A percentile compares a stretch with the other conserved stretches of the same genome.
phyloP scores from a whole-genome alignment of 2,329 filamentous ascomycete species.

The Nectriaceae sp. region DNA sequence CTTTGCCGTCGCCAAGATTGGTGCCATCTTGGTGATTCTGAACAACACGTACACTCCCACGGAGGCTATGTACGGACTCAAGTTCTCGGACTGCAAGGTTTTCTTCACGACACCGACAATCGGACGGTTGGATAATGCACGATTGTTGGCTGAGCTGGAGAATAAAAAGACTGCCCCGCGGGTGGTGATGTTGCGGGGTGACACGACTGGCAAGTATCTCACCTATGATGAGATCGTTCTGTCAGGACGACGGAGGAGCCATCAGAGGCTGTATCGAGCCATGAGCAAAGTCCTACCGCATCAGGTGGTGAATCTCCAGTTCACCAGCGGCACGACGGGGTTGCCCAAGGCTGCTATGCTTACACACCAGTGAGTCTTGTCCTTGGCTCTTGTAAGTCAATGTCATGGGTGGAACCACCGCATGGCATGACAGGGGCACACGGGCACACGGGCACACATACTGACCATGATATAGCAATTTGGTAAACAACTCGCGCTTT shows the following conservation, averaged over 20 bases:
- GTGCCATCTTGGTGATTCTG: slow-evolving; percentile 72
- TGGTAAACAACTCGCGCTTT: slow-evolving; percentile 68
- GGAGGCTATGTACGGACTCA: slow-evolving; percentile 71
- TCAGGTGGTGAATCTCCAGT: slow-evolving; percentile 73
- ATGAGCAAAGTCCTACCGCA: slow-evolving; percentile 60
- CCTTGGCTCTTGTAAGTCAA: neutral
- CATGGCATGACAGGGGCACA: neutral
- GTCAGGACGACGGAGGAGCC: slow-evolving; percentile 49
- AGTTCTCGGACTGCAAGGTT: slow-evolving; percentile 71
- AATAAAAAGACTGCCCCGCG: slow-evolving; percentile 47
- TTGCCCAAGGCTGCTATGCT: slow-evolving; percentile 75
- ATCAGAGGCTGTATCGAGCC: slow-evolving; percentile 52
- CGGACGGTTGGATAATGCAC: slow-evolving; percentile 63
- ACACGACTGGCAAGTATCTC: slow-evolving; percentile 50
- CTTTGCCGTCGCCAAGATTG: slow-evolving; percentile 69
- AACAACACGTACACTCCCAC: slow-evolving; percentile 81
- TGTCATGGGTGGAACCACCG: neutral
- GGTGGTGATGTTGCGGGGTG: slow-evolving; percentile 63
- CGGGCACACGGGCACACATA: neutral
- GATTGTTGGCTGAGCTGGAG: slow-evolving; percentile 57
- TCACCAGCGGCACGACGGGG: slow-evolving; percentile 75
- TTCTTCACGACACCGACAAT: slow-evolving; percentile 73
- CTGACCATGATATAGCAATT: slow-evolving; percentile 43
- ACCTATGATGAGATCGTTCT: slow-evolving; percentile 62
- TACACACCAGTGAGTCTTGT: slow-evolving; percentile 62